These are phyloP conservation scores for Vigna hirtella DNA, from an alignment of 306 rosid species.

Conservation along the genomic window DNA sequence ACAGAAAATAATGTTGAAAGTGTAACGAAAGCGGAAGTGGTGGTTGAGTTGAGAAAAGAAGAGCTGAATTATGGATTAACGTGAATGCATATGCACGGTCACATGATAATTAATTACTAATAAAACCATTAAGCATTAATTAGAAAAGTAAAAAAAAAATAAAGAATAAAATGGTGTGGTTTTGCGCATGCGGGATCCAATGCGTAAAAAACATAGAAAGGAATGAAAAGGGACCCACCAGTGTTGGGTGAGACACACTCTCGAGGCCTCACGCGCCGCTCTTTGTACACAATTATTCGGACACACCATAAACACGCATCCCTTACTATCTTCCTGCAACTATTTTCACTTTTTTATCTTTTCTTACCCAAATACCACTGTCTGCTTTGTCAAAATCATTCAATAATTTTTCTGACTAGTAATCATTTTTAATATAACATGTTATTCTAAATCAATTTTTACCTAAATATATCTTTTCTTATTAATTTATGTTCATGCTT, in stretches of 20 bases:
- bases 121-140: neutral
- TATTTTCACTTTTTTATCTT: neutral
- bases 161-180: neutral
- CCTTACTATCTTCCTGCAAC: neutral
- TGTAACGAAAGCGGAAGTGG: no score
- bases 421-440: no score
- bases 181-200: constrained; percentile 51
- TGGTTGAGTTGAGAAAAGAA: constrained; percentile 1
- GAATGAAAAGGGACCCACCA: constrained; percentile 24
- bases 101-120: no score
- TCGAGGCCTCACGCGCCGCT: constrained; percentile 87
- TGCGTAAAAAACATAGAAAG: constrained; percentile 39
- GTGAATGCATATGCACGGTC: constrained; percentile 8
- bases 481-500: no score
- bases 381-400: no score
- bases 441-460: no score
- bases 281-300: constrained; percentile 50
- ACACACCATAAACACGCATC: constrained; percentile 34
- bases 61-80: constrained; percentile 1
- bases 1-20: no score
- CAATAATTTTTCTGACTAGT: no score
- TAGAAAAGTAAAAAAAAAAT: constrained; percentile 17
- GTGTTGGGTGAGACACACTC: constrained; percentile 44
- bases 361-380: neutral
- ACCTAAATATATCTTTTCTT: no score